Evolutionary conservation across 164 flowering plant species (phyloP), one percentile per base, ranked within the genome.

Genomic region (Vitis rupestris): DNA sequence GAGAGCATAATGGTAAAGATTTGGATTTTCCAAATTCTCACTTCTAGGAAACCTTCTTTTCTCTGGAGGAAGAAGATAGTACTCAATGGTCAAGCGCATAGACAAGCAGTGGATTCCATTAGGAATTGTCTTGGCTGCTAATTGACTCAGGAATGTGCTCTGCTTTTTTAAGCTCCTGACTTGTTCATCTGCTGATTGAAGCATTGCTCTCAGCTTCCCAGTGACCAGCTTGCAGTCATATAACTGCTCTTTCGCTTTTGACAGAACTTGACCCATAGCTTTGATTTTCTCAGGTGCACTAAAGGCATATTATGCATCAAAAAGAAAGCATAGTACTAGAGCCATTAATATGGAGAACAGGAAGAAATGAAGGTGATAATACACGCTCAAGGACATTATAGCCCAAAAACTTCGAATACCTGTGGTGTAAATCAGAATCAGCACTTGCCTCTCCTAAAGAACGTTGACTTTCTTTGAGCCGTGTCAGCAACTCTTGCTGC

Each of bases 81-180:
- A 96, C 54, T 91, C 94, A 13, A 93, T 93, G 44, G 98, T 96
- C 63, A 93, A 80, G 65, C 98, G 97, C 97, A 96, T 84, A 4
- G 99, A 87, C 37, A 96, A 74, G 82, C 99, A 96, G 73, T 93
- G 99, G 66, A 96, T 92, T 70, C 89, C 97, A 87, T 92, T 93
- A 16, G 99, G 99, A 67, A 96, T 73, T 14, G 98, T 96, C 80
- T 96, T 96, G 15, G 98, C 99, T 12, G 98, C 97, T 73, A 96
- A 78, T 70, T 96, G 99, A 80, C 98, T 92, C 68, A 96, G 79
- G 76, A 93, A 93, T 70, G 97, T 92, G 90, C 97, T 96, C 86
- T 96, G 99, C 79, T 91, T 93, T 79, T 96, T 93, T 79, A 96
- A 82, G 83, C 96, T 81, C 75, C 98, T 85, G 31, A 93, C 97